Evolutionary conservation across 2,329 filamentous ascomycete genomes (phyloP).

Genomic region (Aphanocladium album): DNA sequence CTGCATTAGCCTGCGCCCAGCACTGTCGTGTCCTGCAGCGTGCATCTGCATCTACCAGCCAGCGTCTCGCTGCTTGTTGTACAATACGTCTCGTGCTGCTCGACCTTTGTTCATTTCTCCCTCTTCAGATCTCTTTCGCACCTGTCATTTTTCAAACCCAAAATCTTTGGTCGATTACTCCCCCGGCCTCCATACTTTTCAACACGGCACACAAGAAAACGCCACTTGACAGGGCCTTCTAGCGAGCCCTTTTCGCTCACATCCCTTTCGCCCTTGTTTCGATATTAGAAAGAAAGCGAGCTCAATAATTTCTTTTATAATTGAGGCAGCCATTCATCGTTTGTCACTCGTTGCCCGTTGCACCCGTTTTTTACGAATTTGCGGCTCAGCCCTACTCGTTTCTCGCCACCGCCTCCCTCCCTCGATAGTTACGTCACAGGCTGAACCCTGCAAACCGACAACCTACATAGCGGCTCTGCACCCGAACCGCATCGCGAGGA

Average conservation of each 20-base stretch:
- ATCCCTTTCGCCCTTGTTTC: background rate
- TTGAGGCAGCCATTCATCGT: background rate
- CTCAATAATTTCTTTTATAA: background rate
- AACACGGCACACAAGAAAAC: background rate
- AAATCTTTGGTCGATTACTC: too few species aligned
- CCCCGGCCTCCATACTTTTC: too few species aligned
- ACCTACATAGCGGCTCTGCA: background rate
- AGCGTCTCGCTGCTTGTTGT: background rate
- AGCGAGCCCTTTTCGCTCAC: background rate
- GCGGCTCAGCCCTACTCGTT: constrained; percentile 1
- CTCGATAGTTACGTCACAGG: constrained; percentile 8
- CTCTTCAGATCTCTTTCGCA: too few species aligned
- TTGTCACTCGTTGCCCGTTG: background rate
- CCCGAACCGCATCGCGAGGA: too few species aligned
- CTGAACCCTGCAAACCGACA: constrained; percentile 10
- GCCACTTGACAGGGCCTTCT: background rate
- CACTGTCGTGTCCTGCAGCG: background rate
- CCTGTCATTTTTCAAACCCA: too few species aligned
- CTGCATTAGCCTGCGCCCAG: background rate
- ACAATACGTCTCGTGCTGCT: background rate
- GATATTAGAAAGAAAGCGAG: background rate
- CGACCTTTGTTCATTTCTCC: background rate
- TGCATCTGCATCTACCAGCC: constrained; percentile 5
- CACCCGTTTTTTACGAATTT: background rate
- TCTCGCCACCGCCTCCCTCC: constrained; percentile 11